A percentile compares a stretch with the other conserved stretches of the same genome.
Evolutionary conservation across 306 rosid genomes (phyloP).

Genomic region (Vachellia pachyceras): DNA sequence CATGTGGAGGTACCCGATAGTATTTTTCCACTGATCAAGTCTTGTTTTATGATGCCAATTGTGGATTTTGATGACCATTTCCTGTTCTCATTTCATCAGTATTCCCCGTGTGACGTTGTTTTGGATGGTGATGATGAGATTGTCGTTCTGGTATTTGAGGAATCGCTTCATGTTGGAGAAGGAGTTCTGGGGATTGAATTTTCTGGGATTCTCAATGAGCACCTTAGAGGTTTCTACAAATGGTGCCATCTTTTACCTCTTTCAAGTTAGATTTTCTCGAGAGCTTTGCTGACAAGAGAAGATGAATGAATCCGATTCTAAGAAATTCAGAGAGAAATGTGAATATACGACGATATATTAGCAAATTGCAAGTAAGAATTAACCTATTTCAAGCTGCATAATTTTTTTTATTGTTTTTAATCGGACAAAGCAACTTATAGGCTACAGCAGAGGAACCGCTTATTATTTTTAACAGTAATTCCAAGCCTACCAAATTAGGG

Average conservation of each 20-base stretch:
- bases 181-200: conserved; percentile 61
- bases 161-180: conserved; percentile 56
- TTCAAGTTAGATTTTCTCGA: background rate
- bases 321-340: background rate
- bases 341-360: too few species aligned
- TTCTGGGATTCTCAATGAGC: conserved; percentile 62
- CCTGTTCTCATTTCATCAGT: conserved; percentile 34
- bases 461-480: background rate
- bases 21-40: background rate
- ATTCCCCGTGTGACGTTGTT: conserved; percentile 54
- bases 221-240: conserved; percentile 63
- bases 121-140: conserved; percentile 59
- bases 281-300: background rate
- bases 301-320: background rate
- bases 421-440: background rate
- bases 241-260: conserved; percentile 39
- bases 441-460: background rate
- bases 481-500: too few species aligned
- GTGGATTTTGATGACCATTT: conserved; percentile 12
- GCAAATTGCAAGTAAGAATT: background rate
- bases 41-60: background rate
- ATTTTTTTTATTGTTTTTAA: background rate
- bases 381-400: background rate
- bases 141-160: conserved; percentile 60
- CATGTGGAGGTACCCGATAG: conserved; percentile 44